Conservation (phyloP, 2,329 filamentous ascomycete genomes). For the Cercospora canescens region DNA sequence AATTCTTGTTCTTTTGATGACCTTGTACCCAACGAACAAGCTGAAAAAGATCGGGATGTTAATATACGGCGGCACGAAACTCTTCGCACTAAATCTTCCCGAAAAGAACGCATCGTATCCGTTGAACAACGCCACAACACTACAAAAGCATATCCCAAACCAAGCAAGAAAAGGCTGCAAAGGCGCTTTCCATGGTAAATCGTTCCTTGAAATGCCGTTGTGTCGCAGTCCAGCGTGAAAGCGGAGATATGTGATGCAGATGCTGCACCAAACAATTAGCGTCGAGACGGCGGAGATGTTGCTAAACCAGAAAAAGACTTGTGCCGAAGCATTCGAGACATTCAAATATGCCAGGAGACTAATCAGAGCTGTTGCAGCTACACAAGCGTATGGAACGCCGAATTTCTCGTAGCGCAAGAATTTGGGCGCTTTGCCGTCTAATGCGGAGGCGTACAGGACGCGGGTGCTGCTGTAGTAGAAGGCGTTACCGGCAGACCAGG, state of each 20-base stretch:
- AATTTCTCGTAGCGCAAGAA: constrained; percentile 50
- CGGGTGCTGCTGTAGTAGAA: constrained; percentile 56
- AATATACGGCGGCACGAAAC: constrained; percentile 62
- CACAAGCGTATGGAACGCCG: constrained; percentile 55
- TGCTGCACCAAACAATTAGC: constrained; percentile 64
- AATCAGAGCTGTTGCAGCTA: constrained; percentile 43
- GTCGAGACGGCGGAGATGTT: constrained; percentile 67
- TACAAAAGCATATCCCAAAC: constrained; percentile 58
- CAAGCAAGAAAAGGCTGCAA: constrained; percentile 64
- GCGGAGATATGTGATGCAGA: constrained; percentile 62
- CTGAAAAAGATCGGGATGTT: constrained; percentile 61
- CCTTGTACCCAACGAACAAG: constrained; percentile 57
- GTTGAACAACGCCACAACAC: constrained; percentile 61
- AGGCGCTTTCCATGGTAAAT: constrained; percentile 65
- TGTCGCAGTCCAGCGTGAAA: constrained; percentile 58
- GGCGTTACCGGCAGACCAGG: constrained; percentile 58
- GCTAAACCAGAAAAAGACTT: constrained; percentile 66
- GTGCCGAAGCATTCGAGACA: constrained; percentile 63
- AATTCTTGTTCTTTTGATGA: constrained; percentile 48
- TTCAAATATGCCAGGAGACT: constrained; percentile 58
- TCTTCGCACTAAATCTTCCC: constrained; percentile 57
- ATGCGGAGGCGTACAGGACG: constrained; percentile 56
- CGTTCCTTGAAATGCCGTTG: constrained; percentile 58
- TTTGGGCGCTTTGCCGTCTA: constrained; percentile 66
- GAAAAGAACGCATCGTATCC: constrained; percentile 62